These are phyloP conservation scores for Yarrowia osloensis DNA, from an alignment of 805 yeast genomes.

Conservation along the genomic window DNA sequence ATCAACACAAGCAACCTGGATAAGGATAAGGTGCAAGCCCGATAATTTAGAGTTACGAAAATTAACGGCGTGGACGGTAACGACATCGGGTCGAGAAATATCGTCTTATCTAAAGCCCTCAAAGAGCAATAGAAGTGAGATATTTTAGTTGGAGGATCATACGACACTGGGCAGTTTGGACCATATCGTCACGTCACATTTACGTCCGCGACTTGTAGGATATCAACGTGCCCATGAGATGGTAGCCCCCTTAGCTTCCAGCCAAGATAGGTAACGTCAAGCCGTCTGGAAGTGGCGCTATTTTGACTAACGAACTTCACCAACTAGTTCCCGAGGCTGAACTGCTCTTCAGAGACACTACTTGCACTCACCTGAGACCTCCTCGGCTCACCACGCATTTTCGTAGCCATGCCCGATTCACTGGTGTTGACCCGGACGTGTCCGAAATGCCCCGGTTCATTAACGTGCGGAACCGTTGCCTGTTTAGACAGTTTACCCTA, in stretches of 20 bases:
- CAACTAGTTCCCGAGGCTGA: too few relatives aligned
- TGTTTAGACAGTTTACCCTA: neutral
- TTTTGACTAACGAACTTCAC: too few relatives aligned
- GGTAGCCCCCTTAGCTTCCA: neutral
- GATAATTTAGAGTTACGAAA: slow-evolving; percentile 5
- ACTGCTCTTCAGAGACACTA: neutral
- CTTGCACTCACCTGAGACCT: too few relatives aligned
- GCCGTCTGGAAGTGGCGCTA: too few relatives aligned
- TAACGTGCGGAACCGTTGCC: slow-evolving; percentile 2
- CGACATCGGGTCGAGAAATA: neutral
- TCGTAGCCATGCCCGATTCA: neutral
- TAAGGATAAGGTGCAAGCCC: slow-evolving; percentile 1
- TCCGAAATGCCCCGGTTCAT: neutral
- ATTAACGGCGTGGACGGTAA: neutral
- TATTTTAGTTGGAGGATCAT: too few relatives aligned
- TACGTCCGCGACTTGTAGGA: too few relatives aligned
- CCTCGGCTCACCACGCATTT: neutral
- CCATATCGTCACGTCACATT: too few relatives aligned
- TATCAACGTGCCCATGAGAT: too few relatives aligned
- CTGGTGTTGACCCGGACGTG: neutral
- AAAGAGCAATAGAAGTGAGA: too few relatives aligned
- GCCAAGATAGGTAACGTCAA: too few relatives aligned
- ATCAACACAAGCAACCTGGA: slow-evolving; percentile 15
- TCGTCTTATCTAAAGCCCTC: neutral
- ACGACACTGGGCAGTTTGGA: too few relatives aligned